Percentiles rank a stretch among this genome's conserved stretches.
phyloP scores from a whole-genome alignment of 805 yeast species.

The Blastobotrys robertii region DNA sequence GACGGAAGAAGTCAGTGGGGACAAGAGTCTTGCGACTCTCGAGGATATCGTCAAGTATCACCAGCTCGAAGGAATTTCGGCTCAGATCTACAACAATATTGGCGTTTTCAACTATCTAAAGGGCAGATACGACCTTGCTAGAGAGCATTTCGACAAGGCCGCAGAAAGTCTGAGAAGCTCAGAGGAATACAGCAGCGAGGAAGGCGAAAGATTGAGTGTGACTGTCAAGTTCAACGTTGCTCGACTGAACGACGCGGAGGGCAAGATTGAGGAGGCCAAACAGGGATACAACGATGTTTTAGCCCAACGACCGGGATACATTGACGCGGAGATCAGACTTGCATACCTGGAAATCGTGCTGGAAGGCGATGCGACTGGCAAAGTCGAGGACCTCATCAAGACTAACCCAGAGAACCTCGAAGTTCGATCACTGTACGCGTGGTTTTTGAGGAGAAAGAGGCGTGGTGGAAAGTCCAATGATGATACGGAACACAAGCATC shows the following conservation, averaged over 20 bases:
- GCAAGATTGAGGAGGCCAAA: constrained; percentile 30
- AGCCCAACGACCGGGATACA: constrained; percentile 53
- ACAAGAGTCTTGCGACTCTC: constrained; percentile 58
- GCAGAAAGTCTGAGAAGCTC: constrained; percentile 2
- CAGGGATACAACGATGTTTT: constrained; percentile 48
- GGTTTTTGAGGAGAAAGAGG: constrained; percentile 50
- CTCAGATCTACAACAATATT: constrained; percentile 63
- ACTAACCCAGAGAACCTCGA: constrained; percentile 57
- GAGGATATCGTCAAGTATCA: constrained; percentile 49
- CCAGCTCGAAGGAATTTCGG: constrained; percentile 25
- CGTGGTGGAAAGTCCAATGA: constrained; percentile 39
- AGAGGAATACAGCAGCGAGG: constrained; percentile 11
- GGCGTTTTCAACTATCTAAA: constrained; percentile 73
- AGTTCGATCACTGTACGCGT: constrained; percentile 83
- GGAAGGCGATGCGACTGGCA: constrained; percentile 28
- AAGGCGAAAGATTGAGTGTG: constrained; percentile 24
- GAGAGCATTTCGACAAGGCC: constrained; percentile 16
- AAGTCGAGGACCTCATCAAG: constrained; percentile 45
- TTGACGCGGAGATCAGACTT: constrained; percentile 65
- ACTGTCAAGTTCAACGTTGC: constrained; percentile 68
- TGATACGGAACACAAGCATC: constrained; percentile 63
- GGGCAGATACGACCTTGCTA: constrained; percentile 50
- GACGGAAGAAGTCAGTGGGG: constrained; percentile 53
- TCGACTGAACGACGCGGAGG: constrained; percentile 49
- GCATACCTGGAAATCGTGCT: constrained; percentile 47